Base-by-base conservation (phyloP, 768 basidiomycete genomes). In the Serendipita sp. region DNA sequence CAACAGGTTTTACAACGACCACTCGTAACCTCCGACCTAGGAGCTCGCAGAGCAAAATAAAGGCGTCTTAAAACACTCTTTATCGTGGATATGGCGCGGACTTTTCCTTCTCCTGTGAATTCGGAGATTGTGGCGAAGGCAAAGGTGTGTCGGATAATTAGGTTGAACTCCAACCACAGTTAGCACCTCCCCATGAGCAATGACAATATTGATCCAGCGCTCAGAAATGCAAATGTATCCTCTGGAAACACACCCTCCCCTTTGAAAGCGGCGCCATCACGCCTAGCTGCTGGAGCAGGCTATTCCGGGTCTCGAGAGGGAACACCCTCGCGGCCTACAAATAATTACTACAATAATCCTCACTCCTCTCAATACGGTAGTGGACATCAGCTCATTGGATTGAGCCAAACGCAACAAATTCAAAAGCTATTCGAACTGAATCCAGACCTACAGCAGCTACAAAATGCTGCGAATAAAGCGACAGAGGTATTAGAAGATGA, bases 401-500 rank as follows among this genome's bases (percentile, higher is more conserved):
- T 60, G 55, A 60, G 55, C 33, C 55, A 60, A 2, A 60, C 55
- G 6, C 55, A 60, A n/a, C 55, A 60, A 34, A 60, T 60, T 10
- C 55, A 60, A 60, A 60, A 60, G 55, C 27, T 60, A 10, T 60
- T 60, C 55, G 55, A 60, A 34, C 27, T 60, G 10, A 60, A 60
- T 60, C 55, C 55, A 34, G 55, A 36, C 16, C n/a, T 60, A n/a
- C 55, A 60, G 2, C 55, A 60, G 33, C 55, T 60, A 8, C 55
- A 60, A 34, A 60, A 60, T n/a, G 34, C 34, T 3, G 55, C 55
- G 27, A 60, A 62, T 60, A 5, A 64, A 58, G 52, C 67, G 66
- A 62, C 63, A 63, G 64, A 64, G 63, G 16, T 62, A 55, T 45
- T 40, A 65, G 23, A 70, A 65, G 13, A 67, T 69, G 71, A 73